Evolutionary conservation across 2,329 filamentous ascomycete species (phyloP).

Genomic region (Ascocoryne sarcoides): DNA sequence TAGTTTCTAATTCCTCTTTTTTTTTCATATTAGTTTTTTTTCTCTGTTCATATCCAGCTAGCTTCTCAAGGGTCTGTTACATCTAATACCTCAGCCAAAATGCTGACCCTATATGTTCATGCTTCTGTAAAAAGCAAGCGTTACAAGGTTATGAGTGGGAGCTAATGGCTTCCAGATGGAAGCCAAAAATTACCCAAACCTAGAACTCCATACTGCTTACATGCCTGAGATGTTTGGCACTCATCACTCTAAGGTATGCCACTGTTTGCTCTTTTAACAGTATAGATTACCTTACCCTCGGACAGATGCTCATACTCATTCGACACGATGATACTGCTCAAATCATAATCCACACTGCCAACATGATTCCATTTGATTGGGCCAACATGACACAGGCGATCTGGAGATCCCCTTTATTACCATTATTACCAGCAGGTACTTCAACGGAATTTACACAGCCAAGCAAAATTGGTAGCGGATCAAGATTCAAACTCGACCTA

Average conservation of each 20-base stretch:
- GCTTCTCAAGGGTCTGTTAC: too few relatives aligned
- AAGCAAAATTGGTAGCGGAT: conserved; percentile 45
- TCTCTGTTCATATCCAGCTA: too few relatives aligned
- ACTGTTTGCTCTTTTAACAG: neutral
- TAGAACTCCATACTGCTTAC: conserved; percentile 62
- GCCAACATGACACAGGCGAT: conserved; percentile 77
- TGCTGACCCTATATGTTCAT: too few relatives aligned
- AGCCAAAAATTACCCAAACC: conserved; percentile 54
- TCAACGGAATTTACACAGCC: conserved; percentile 10
- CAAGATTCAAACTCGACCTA: conserved; percentile 67
- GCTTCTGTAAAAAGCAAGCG: too few relatives aligned
- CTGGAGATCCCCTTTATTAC: conserved; percentile 68
- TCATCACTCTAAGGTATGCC: conserved; percentile 47
- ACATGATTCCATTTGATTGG: conserved; percentile 87
- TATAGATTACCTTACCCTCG: conserved; percentile 2
- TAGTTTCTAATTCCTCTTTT: conserved; percentile 5
- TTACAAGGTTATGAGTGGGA: too few relatives aligned
- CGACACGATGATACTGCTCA: conserved; percentile 69
- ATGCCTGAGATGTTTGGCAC: conserved; percentile 83
- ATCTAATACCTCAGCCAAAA: too few relatives aligned
- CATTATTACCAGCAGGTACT: conserved; percentile 25
- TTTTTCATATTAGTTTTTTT: neutral
- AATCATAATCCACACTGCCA: conserved; percentile 79
- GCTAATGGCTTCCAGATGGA: conserved; percentile 47
- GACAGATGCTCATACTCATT: conserved; percentile 82